Evolutionary conservation across 2,329 filamentous ascomycete species (phyloP).

Genomic region (Xenoacremonium recifei): DNA sequence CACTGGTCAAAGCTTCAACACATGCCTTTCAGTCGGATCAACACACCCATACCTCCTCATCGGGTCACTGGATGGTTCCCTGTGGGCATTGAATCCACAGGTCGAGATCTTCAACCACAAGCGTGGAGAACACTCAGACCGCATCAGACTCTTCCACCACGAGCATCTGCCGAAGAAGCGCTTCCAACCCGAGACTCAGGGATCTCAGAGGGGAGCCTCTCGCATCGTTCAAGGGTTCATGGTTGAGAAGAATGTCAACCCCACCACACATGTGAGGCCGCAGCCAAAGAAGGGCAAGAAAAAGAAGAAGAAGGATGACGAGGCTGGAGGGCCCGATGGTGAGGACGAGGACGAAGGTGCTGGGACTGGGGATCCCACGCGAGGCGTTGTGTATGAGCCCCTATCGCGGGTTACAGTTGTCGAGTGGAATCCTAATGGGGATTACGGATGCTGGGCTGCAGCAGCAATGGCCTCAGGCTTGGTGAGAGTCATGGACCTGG

Average conservation of each 20-base stretch:
- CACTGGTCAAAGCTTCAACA: slow-evolving; percentile 48
- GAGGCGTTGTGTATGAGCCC: slow-evolving; percentile 58
- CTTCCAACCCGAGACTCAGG: slow-evolving; percentile 27
- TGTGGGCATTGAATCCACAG: slow-evolving; percentile 46
- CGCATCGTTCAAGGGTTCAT: slow-evolving; percentile 53
- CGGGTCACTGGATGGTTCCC: slow-evolving; percentile 53
- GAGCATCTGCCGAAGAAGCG: slow-evolving; percentile 44
- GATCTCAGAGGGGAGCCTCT: slow-evolving; percentile 41
- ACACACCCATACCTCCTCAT: slow-evolving; percentile 54
- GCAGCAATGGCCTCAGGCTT: slow-evolving; percentile 66
- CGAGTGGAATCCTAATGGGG: slow-evolving; percentile 66
- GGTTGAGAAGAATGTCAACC: slow-evolving; percentile 48
- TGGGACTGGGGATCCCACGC: slow-evolving; percentile 35
- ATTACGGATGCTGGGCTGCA: slow-evolving; percentile 66
- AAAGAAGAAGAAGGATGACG: slow-evolving; percentile 35
- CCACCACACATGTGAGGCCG: slow-evolving; percentile 40
- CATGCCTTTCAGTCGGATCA: slow-evolving; percentile 47
- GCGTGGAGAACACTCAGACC: slow-evolving; percentile 32
- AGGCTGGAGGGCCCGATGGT: slow-evolving; percentile 25
- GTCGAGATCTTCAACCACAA: slow-evolving; percentile 35
- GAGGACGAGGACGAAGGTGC: slow-evolving; percentile 32
- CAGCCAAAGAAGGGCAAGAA: slow-evolving; percentile 36
- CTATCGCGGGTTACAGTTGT: slow-evolving; percentile 60
- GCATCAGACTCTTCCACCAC: slow-evolving; percentile 49
- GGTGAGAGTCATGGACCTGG: slow-evolving; percentile 65